Conservation (phyloP, 1,284 basidiomycete genomes). For the Heimioporus retisporus region DNA sequence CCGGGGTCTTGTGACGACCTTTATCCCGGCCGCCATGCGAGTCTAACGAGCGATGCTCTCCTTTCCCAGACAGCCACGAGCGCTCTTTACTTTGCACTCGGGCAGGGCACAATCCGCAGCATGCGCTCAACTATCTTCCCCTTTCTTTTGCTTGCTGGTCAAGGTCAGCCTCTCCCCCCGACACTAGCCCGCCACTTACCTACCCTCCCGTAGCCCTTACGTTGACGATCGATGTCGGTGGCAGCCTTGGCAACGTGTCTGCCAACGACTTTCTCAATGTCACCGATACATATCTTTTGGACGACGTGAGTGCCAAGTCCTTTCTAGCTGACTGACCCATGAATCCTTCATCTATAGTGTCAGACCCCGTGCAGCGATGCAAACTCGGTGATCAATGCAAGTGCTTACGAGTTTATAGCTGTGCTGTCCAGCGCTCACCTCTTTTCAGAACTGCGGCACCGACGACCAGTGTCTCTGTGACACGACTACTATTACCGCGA, state of each 20-base stretch:
- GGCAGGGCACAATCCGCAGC: conserved; percentile 18
- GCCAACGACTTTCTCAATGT: conserved; percentile 58
- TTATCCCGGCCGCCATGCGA: background rate
- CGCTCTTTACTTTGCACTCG: conserved; percentile 17
- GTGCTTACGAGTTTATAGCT: conserved; percentile 29
- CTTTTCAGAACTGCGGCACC: conserved; percentile 35
- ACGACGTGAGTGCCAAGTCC: conserved; percentile 48
- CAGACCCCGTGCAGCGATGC: conserved; percentile 50
- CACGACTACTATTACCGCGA: conserved; percentile 46
- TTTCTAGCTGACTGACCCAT: background rate
- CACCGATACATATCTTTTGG: conserved; percentile 49
- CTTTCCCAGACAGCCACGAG: background rate
- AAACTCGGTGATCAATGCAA: conserved; percentile 48
- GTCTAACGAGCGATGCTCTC: background rate
- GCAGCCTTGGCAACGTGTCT: conserved; percentile 46
- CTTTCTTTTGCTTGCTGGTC: conserved; percentile 59
- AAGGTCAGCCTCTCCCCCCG: conserved; percentile 51
- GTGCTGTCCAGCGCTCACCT: background rate
- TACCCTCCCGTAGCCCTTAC: conserved; percentile 50
- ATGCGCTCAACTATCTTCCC: conserved; percentile 45
- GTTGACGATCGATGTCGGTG: conserved; percentile 61
- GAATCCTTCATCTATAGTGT: conserved; percentile 54
- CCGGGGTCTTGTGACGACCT: conserved; percentile 5
- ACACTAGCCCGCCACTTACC: background rate
- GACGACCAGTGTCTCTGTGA: conserved; percentile 65